Evolutionary conservation across 2,329 filamentous ascomycete genomes (phyloP), one percentile per base, ranked within the genome.

Genomic region (Penicillium sp.): DNA sequence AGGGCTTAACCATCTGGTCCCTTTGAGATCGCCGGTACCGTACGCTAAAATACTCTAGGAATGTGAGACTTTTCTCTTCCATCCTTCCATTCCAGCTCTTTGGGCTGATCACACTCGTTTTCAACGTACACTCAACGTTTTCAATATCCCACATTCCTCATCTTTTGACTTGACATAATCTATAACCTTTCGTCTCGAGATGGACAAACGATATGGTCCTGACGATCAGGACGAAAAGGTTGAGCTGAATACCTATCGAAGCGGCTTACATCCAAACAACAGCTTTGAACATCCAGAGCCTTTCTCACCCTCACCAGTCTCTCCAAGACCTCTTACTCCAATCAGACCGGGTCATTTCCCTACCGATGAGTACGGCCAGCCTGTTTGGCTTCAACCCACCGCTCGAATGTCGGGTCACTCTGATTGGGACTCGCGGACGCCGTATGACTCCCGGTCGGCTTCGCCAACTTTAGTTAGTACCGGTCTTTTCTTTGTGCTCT

Each of bases 391-490:
- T 17, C 63, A 66, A 37, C 58, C 62, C 3, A 62, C 59, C 7
- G 62, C 62, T 42, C 61, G 64, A 21, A 59, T 52, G 21, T 67
- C 64, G 9, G 62, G 56, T 15, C 54, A 60, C 25, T 65, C 67
- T 7, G 67, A 68, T 27, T 57, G 55, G 55, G 37, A 57, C n/a
- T 4, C 50, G 3, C 42, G 21, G n/a, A 57, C 55, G 15, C 50
- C 50, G 8, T 69, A 66, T 48, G 71, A 70, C 21, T 71, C 70
- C 41, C 69, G 70, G 29, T 68, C 67, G 9, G 58, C 66, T 5
- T 71, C 72, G 7, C 71, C 72, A 17, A 69, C 68, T 27, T 62
- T 73, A 59, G 70, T 74, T 67, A 48, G 68, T 65, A 48, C 10
- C 13, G 15, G 12, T 27, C 1, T 38, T 38, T 9, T 50, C 25